A percentile compares a stretch with the other conserved stretches of the same genome.
Evolutionary conservation across 148 eudicot genomes (phyloP).

Genomic region (Rhododendron simsii): DNA sequence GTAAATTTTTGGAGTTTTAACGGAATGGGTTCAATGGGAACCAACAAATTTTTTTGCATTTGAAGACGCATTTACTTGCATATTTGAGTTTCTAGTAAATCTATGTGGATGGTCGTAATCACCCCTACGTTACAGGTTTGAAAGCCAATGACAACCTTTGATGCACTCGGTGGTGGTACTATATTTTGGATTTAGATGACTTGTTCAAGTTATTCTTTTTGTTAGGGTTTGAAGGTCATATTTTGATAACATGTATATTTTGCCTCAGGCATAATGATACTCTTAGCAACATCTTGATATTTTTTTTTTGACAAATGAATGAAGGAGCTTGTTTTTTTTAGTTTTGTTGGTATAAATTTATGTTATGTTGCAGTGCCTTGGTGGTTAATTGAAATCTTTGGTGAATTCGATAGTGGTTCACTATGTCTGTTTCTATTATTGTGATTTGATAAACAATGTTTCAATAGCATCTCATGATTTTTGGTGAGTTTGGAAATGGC

Average conservation of each 20-base stretch:
- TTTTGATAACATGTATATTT: not conserved
- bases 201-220: not conserved
- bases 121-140: not conserved
- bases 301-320: not conserved
- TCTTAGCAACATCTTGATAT: not conserved
- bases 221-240: not conserved
- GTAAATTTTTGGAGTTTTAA: not conserved
- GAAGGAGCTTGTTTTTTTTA: not conserved
- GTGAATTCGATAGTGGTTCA: not conserved
- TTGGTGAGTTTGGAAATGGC: not conserved
- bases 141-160: not conserved
- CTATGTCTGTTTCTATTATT: not conserved
- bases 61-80: not conserved
- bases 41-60: not conserved
- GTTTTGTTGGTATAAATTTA: not conserved
- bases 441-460: not conserved
- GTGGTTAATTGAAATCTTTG: not conserved
- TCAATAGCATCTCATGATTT: not conserved
- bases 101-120: not conserved
- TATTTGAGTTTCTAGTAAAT: not conserved
- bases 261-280: not conserved
- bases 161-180: not conserved
- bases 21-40: not conserved
- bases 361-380: not conserved
- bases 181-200: not conserved